Conservation (phyloP, 257 asterid genomes). For the Rhazya stricta region DNA sequence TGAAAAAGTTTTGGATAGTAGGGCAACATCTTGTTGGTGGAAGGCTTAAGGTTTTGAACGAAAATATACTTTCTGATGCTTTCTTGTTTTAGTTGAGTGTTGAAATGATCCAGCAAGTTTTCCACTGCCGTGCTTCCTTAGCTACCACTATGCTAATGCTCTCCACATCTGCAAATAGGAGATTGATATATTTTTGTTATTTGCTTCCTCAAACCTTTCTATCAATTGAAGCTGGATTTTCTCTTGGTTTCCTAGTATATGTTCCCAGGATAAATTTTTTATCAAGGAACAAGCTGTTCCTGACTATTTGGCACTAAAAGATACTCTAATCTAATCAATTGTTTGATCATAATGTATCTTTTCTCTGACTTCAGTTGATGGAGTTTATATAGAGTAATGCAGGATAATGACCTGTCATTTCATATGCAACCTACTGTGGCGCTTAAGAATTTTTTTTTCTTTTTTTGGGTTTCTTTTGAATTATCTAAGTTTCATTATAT, state of each 20-base stretch:
- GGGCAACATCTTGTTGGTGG: too few relatives aligned
- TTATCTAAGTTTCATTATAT: background rate
- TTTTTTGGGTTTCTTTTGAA: background rate
- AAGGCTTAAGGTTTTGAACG: background rate
- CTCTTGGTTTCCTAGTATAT: background rate
- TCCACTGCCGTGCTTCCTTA: background rate
- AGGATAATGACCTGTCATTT: background rate
- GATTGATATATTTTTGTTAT: background rate
- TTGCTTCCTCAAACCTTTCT: background rate
- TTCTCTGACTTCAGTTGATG: background rate
- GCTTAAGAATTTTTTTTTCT: background rate
- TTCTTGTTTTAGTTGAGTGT: background rate
- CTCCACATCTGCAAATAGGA: background rate
- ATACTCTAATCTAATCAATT: background rate
- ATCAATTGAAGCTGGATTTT: background rate
- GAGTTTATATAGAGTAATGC: background rate
- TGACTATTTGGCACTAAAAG: background rate
- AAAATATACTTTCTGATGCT: background rate
- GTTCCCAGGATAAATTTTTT: too few relatives aligned
- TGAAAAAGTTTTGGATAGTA: background rate
- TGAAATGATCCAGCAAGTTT: slow-evolving; percentile 1
- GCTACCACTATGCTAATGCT: background rate
- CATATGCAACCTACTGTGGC: background rate
- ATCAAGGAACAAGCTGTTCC: background rate
- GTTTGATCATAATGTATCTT: background rate